These are phyloP conservation scores for Penicillium coffeae DNA, from an alignment of 495 filamentous ascomycete genomes.

Conservation along the genomic window DNA sequence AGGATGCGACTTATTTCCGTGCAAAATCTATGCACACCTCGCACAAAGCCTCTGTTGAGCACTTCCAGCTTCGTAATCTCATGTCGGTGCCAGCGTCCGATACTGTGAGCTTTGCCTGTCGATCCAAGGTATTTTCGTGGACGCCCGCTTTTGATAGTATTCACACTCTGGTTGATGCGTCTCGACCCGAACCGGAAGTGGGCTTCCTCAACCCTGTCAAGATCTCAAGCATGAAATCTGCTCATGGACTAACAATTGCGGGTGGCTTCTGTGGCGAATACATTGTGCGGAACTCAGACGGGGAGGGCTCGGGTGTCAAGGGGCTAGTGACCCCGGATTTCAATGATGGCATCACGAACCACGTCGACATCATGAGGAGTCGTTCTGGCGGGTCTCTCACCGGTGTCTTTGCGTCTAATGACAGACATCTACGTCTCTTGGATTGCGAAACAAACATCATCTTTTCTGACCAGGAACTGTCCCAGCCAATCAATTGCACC, in stretches of 20 bases:
- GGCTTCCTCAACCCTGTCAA: slow-evolving; percentile 41
- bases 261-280: slow-evolving; percentile 85
- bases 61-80: slow-evolving; percentile 88
- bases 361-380: slow-evolving; percentile 65
- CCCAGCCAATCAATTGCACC: slow-evolving; percentile 78
- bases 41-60: slow-evolving; percentile 61
- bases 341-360: slow-evolving; percentile 78
- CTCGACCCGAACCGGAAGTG: slow-evolving; percentile 38
- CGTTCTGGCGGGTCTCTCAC: slow-evolving; percentile 59
- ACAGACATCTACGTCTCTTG: slow-evolving; percentile 68
- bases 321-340: slow-evolving; percentile 36
- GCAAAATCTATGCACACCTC: slow-evolving; percentile 68
- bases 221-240: slow-evolving; percentile 69
- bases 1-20: slow-evolving; percentile 52
- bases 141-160: slow-evolving; percentile 35
- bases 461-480: slow-evolving; percentile 54
- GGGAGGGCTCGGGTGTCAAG: slow-evolving; percentile 63
- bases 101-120: slow-evolving; percentile 70
- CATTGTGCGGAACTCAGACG: slow-evolving; percentile 54
- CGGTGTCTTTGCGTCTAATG: slow-evolving; percentile 82
- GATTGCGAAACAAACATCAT: slow-evolving; percentile 69
- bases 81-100: slow-evolving; percentile 70
- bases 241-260: slow-evolving; percentile 65
- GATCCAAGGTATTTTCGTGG: slow-evolving; percentile 52
- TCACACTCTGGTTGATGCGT: slow-evolving; percentile 60